These are phyloP conservation scores for Scolecobasidium constrictum DNA, from an alignment of 2,329 filamentous ascomycete species.

Conservation along the genomic window DNA sequence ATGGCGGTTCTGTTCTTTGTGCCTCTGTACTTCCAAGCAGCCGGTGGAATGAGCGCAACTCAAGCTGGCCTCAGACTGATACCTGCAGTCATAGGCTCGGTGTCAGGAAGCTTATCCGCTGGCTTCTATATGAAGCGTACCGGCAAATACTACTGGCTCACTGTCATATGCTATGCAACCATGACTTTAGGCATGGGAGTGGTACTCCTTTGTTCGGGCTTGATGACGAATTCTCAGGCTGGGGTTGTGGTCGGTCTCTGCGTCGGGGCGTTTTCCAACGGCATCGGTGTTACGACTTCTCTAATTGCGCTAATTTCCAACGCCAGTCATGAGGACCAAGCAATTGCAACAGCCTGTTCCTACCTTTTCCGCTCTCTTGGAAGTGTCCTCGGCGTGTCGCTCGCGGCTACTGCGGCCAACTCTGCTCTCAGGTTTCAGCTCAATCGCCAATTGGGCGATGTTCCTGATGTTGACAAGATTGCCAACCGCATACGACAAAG, in stretches of 20 bases:
- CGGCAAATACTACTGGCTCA: conserved; percentile 62
- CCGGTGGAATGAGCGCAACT: conserved; percentile 52
- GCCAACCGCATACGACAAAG: conserved; percentile 59
- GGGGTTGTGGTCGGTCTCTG: conserved; percentile 48
- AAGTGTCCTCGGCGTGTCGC: conserved; percentile 54
- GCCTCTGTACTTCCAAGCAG: conserved; percentile 70
- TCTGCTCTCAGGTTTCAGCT: conserved; percentile 52
- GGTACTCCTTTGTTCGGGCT: conserved; percentile 47
- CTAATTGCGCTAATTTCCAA: conserved; percentile 65
- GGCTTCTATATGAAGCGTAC: conserved; percentile 60
- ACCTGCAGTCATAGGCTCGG: conserved; percentile 51
- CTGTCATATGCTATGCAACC: conserved; percentile 43
- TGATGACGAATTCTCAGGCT: conserved; percentile 34
- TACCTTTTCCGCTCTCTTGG: conserved; percentile 72
- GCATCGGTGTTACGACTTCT: conserved; percentile 57
- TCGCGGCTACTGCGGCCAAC: conserved; percentile 62
- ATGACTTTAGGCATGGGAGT: conserved; percentile 44
- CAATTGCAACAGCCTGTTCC: conserved; percentile 66
- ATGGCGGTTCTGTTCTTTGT: conserved; percentile 57
- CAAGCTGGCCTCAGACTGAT: conserved; percentile 54
- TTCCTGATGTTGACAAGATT: conserved; percentile 52
- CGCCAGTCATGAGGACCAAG: conserved; percentile 54
- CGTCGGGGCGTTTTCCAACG: conserved; percentile 42
- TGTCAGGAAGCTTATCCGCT: conserved; percentile 52
- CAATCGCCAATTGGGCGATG: conserved; percentile 40